Evolutionary conservation across 805 yeast genomes (phyloP).

Genomic region (Candida verbasci): DNA sequence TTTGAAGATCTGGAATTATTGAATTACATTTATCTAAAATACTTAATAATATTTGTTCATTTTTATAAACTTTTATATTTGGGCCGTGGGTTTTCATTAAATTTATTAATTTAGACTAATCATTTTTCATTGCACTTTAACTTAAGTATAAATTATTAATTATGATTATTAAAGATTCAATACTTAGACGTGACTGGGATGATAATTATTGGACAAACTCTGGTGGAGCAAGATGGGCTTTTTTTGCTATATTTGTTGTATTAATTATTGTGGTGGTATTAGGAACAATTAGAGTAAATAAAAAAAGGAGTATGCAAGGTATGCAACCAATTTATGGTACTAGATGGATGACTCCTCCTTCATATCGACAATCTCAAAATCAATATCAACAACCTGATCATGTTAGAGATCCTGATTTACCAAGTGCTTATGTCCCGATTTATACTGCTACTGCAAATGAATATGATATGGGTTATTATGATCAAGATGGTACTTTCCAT

Average conservation of each 20-base stretch:
- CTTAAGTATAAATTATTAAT: no score
- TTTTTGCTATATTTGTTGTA: conserved; percentile 57
- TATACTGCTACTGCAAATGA: conserved; percentile 66
- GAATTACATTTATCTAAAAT: no score
- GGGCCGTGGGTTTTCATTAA: no score
- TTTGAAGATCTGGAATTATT: no score
- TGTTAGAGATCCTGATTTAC: conserved; percentile 37
- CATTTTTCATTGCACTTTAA: no score
- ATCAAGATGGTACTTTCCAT: conserved; percentile 48
- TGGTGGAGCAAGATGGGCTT: conserved; percentile 56
- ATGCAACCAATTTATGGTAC: conserved; percentile 68
- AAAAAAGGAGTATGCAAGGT: conserved; percentile 45
- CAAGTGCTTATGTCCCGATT: conserved; percentile 54
- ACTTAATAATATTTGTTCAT: no score
- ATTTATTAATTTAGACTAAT: no score
- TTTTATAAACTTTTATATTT: no score
- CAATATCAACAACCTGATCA: conserved; percentile 43
- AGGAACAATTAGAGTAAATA: conserved; percentile 52
- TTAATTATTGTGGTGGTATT: conserved; percentile 43
- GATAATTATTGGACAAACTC: conserved; percentile 13
- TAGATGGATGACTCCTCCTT: conserved; percentile 85
- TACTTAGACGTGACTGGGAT: conserved; percentile 13
- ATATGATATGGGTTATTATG: conserved; percentile 76
- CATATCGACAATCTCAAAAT: conserved; percentile 62
- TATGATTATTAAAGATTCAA: no score